A percentile compares a stretch with the other conserved stretches of the same genome.
These are phyloP conservation scores for Prunus davidiana DNA, from an alignment of 306 rosid genomes.

Conservation along the genomic window DNA sequence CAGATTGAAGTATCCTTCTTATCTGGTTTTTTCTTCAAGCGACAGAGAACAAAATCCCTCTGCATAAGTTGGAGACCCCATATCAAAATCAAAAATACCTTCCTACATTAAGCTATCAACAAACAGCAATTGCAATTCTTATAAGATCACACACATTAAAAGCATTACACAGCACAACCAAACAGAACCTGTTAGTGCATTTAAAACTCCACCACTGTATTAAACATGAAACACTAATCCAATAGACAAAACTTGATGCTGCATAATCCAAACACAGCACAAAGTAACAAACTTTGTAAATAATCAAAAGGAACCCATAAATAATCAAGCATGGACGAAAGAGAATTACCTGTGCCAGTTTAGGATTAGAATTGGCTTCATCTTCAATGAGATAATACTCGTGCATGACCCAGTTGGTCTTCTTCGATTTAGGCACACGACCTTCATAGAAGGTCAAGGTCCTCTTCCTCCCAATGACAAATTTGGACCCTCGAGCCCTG, in stretches of 20 bases:
- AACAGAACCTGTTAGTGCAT: background rate
- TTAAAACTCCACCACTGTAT: background rate
- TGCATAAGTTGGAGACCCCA: constrained; percentile 30
- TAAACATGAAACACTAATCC: background rate
- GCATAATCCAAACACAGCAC: background rate
- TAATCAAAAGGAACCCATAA: background rate
- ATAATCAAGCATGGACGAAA: background rate
- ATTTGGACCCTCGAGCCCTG: constrained; percentile 20
- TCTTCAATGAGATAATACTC: constrained; percentile 35
- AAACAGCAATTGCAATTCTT: too few species aligned
- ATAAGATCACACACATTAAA: background rate
- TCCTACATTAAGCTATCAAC: too few species aligned
- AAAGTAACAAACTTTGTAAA: background rate
- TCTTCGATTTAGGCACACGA: constrained; percentile 17
- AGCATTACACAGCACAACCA: background rate
- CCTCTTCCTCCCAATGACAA: constrained; percentile 49
- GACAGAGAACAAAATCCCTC: constrained; percentile 51
- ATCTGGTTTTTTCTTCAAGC: constrained; percentile 34
- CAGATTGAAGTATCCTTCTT: background rate
- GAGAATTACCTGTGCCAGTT: background rate
- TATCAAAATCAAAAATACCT: too few species aligned
- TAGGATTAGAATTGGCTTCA: background rate
- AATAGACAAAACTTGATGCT: background rate
- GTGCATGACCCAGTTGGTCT: constrained; percentile 58
- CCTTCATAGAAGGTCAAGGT: constrained; percentile 46